Evolutionary conservation across 2,329 filamentous ascomycete genomes (phyloP), one percentile per base, ranked within the genome.

Genomic region (Macrophomina tecta): DNA sequence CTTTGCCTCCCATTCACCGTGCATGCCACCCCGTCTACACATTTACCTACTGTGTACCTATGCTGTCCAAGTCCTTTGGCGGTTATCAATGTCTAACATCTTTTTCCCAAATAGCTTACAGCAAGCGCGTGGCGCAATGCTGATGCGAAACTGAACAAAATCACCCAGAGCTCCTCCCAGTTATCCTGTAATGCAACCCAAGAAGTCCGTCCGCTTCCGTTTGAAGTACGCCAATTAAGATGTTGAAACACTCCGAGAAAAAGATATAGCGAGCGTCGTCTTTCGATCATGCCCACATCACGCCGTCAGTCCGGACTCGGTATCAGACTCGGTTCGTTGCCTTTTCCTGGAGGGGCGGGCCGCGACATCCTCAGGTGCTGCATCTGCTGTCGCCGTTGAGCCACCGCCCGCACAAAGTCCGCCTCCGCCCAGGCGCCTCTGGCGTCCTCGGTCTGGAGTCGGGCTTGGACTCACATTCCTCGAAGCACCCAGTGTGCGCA

Each of bases 391-490:
- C 5, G 7, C 42, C 6, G 5, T 23, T 38, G 38, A 38, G 5
- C 18, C 11, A 12, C 45, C 45, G 7, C 42, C 58, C 45, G 45
- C 46, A 34, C n/a, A 11, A 18, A 34, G 30, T 5, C 58, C 58
- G 6, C 32, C 18, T 18, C 58, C 58, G 16, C 58, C 58, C 11
- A 62, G 32, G 14, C 58, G 42, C 16, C 58, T 49, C 45, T 62
- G 58, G 11, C 36, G 56, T 6, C 58, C 32, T 11, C 56, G 18
- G 11, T 48, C 42, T 5, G 56, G 42, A 36, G 56, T 61, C 8
- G 63, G 63, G 12, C 32, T 65, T n/a, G 62, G 60, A 36, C 45
- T 51, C 45, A 28, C 42, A 46, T 65, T 56, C 28, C 62, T 42
- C 28, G 62, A 65, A n/a, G 62, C 3, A 2, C 51, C 52, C 12